Evolutionary conservation across 257 asterid species (phyloP).

Genomic region (Forsythia suspensa): DNA sequence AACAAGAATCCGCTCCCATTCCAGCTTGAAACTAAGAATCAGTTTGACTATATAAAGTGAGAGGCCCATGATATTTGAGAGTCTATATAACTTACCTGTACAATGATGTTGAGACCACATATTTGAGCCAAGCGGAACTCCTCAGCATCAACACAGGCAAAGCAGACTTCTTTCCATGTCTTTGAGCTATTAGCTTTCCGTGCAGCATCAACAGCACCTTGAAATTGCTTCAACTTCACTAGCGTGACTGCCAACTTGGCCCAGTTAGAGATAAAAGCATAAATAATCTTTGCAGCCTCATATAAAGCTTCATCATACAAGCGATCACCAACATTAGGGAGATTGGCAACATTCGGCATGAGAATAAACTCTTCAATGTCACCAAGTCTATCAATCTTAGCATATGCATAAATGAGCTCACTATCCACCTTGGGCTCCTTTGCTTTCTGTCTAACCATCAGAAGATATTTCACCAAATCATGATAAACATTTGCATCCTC

Average conservation of each 20-base stretch:
- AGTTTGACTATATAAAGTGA: neutral
- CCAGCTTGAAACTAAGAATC: neutral
- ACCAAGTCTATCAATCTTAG: constrained; percentile 90
- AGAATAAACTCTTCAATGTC: constrained; percentile 96
- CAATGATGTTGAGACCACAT: constrained; percentile 37
- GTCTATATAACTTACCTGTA: constrained; percentile 23
- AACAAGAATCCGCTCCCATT: neutral
- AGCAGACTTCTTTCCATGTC: constrained; percentile 97
- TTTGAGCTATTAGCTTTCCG: constrained; percentile 95
- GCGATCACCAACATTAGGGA: constrained; percentile 97
- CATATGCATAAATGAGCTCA: constrained; percentile 96
- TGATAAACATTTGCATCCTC: constrained; percentile 82
- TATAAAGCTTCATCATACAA: constrained; percentile 89
- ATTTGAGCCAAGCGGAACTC: constrained; percentile 40
- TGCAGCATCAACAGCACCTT: constrained; percentile 97
- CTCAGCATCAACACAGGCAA: constrained; percentile 86
- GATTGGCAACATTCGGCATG: constrained; percentile 99
- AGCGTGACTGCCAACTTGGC: constrained; percentile 89
- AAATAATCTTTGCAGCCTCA: constrained; percentile 96
- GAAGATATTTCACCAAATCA: constrained; percentile 91
- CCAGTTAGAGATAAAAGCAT: constrained; percentile 94
- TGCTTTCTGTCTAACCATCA: constrained; percentile 96
- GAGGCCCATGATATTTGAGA: neutral
- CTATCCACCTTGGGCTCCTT: constrained; percentile 99
- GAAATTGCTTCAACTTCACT: constrained; percentile 88